A percentile compares a stretch with the other conserved stretches of the same genome.
Conservation (phyloP, 2,329 filamentous ascomycete species). For the Apiospora saccharicola region DNA sequence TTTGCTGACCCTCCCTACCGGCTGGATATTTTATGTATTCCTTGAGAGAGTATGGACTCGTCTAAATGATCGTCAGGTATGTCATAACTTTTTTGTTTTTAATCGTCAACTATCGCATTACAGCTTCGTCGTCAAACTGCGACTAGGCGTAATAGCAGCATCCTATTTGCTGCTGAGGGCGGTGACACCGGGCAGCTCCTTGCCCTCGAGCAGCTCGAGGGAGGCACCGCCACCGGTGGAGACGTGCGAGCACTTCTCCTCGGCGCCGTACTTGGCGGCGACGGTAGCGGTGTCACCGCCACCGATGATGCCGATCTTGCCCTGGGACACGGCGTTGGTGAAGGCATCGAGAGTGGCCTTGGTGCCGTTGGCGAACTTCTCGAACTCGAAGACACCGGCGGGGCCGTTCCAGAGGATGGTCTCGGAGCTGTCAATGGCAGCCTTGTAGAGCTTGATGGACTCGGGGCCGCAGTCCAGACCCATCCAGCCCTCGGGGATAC, state of each 20-base stretch:
- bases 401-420: conserved; percentile 99
- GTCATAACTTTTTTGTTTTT: conserved; percentile 5
- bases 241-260: conserved; percentile 97
- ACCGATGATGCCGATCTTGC: conserved; percentile 98
- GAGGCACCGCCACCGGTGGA: conserved; percentile 96
- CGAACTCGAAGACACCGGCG: conserved; percentile 96
- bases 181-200: conserved; percentile 91
- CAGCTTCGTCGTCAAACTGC: not conserved
- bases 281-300: conserved; percentile 98
- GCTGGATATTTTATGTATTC: conserved; percentile 7
- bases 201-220: conserved; percentile 96
- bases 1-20: not conserved
- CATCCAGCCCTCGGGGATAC: conserved; percentile 98
- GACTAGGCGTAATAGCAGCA: not conserved
- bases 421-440: conserved; percentile 85
- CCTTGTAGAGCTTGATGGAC: conserved; percentile 87
- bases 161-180: conserved; percentile 82
- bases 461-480: conserved; percentile 93
- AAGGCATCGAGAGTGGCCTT: conserved; percentile 91
- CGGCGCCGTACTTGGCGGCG: conserved; percentile 92
- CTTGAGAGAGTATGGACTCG: not conserved
- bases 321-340: conserved; percentile 78
- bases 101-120: not conserved
- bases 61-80: conserved; percentile 12
- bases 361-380: conserved; percentile 90